Base-by-base conservation (phyloP, 108 stramenopile genomes). In the Nitzschia putrida region DNA sequence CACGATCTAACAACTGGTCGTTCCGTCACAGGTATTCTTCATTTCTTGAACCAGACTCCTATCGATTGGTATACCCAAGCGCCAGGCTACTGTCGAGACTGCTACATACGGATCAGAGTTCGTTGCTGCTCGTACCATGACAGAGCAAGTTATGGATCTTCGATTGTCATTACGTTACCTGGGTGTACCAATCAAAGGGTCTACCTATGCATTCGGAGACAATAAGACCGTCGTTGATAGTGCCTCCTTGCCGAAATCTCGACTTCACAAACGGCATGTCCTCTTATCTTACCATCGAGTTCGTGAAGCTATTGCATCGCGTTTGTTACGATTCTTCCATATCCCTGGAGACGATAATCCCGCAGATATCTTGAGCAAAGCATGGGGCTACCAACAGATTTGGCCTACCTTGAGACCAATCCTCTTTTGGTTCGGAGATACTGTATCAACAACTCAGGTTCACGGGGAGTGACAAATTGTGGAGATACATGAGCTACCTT, bases 191-290 rank as follows among this genome's bases (percentile, higher is more conserved):
- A 44, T 87, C n/a, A 21, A 49, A 4, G 68, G 50, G 3, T 14
- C 73, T n/a, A 23, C 83, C 24, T 58, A 59, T 18, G 39, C 81
- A 0, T 79, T 66, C 58, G 77, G 79, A 8, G 79, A 80, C 39
- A 80, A 80, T 47, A 13, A 59, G 24, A 22, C 53, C 8, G 57
- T 58, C 6, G 22, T 24, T 7, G 29, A 26, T 11, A 34, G 9
- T 16, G 16, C 26, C 26, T 14, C 57, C 22, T 10, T 29, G 16
- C 57, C 57, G 6, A 29, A 22, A 12, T 24, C 57, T 18, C 7
- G 24, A 29, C 57, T 58, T 10, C 18, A 58, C 24, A 58, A 58
- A 16, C 21, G 25, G 16, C 57, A 58, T 16, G 24, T 26, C 13
- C 10, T 29, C 24, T 16, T 23, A 37, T 53, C 53, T 53, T 21